These are phyloP conservation scores for Phalaenopsis equestris DNA, from an alignment of 106 monocot species.

Conservation along the genomic window DNA sequence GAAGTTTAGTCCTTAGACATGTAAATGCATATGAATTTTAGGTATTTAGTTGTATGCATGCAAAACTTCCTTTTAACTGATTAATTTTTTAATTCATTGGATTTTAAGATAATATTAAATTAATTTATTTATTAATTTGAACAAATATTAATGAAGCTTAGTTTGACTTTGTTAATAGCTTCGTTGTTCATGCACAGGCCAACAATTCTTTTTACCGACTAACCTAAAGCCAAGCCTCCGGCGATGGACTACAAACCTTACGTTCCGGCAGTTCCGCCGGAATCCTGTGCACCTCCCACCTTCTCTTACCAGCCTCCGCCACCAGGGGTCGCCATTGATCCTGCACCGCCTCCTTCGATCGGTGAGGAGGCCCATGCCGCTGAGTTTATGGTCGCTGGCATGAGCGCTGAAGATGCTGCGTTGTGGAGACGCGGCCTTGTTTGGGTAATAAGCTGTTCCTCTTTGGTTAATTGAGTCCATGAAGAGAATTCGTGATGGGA, in stretches of 20 bases:
- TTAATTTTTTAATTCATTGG: too few relatives aligned
- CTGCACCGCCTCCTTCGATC: background rate
- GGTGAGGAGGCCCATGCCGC: background rate
- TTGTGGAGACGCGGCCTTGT: background rate
- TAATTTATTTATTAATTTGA: too few relatives aligned
- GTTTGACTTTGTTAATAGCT: too few relatives aligned
- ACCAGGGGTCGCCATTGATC: background rate
- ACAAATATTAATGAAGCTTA: too few relatives aligned
- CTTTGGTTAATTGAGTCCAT: background rate
- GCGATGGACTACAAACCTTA: background rate
- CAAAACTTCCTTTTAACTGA: too few relatives aligned
- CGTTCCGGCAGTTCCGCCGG: background rate
- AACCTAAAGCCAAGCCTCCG: background rate
- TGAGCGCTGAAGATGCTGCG: background rate
- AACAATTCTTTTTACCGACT: too few relatives aligned
- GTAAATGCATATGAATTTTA: too few relatives aligned
- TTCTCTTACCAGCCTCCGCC: background rate
- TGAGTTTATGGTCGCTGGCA: background rate
- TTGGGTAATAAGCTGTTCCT: background rate
- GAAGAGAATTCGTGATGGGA: background rate
- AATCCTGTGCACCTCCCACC: background rate
- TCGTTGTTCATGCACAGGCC: too few relatives aligned
- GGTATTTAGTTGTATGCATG: too few relatives aligned
- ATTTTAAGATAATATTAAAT: too few relatives aligned
- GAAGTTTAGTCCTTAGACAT: too few relatives aligned